Conservation (phyloP, 108 stramenopile genomes). For the Conticribra weissflogii region DNA sequence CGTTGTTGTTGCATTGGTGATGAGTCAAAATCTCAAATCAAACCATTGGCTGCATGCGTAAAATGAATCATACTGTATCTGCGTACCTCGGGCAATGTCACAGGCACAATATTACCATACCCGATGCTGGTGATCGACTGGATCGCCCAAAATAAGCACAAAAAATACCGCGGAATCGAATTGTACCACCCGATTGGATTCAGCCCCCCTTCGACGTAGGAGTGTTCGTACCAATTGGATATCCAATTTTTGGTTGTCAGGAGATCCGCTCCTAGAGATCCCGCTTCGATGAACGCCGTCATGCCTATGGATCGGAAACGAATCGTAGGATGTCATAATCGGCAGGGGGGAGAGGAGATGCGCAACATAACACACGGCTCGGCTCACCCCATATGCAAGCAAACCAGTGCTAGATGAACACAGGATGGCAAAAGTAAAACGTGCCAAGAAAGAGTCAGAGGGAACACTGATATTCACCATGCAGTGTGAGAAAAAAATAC, state of each 20-base stretch:
- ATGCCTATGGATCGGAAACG: no score
- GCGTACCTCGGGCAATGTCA: slow-evolving; percentile 26
- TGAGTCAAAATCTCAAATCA: neutral
- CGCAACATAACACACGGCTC: no score
- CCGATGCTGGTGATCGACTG: slow-evolving; percentile 54
- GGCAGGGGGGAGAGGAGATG: no score
- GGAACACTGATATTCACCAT: neutral
- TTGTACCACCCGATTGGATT: slow-evolving; percentile 45
- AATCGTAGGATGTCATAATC: no score
- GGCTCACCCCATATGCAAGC: slow-evolving; percentile 54
- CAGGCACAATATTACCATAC: slow-evolving; percentile 50
- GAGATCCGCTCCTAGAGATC: slow-evolving; percentile 30
- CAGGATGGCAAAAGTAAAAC: neutral
- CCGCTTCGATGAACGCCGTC: slow-evolving; percentile 39
- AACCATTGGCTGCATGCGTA: neutral
- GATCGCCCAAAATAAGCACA: slow-evolving; percentile 58
- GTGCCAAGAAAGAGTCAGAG: slow-evolving; percentile 1
- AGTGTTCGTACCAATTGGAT: slow-evolving; percentile 22
- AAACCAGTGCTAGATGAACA: slow-evolving; percentile 38
- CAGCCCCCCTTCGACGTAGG: slow-evolving; percentile 19
- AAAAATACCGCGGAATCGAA: slow-evolving; percentile 31
- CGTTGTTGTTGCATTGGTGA: neutral
- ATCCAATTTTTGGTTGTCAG: slow-evolving; percentile 42
- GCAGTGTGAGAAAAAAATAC: neutral
- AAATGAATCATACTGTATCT: neutral